Percentiles rank a stretch among this genome's conserved stretches.
Evolutionary conservation across 768 basidiomycete species (phyloP).

Genomic region (Lyophyllum shimeji): DNA sequence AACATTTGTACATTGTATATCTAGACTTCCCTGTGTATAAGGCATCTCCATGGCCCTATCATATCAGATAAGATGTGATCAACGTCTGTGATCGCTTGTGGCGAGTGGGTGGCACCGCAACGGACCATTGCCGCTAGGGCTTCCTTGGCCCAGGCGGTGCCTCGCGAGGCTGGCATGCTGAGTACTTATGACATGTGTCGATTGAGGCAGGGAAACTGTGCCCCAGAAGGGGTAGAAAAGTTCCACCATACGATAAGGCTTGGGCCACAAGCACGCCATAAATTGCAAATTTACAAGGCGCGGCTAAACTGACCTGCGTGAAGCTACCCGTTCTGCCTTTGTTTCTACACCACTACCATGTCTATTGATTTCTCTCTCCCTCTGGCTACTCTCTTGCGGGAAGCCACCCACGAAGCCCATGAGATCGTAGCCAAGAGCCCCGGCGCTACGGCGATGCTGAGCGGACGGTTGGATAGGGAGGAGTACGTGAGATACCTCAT

Average conservation of each 20-base stretch:
- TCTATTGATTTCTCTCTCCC: constrained; percentile 39
- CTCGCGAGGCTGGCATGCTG: neutral
- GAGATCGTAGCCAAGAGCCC: constrained; percentile 55
- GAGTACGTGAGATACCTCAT: constrained; percentile 74
- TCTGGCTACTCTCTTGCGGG: constrained; percentile 46
- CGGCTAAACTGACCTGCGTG: neutral
- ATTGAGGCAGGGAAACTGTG: neutral
- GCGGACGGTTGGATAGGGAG: constrained; percentile 56
- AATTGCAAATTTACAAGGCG: neutral
- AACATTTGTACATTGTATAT: neutral
- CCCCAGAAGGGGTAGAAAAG: neutral
- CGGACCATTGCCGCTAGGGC: neutral
- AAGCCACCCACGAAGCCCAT: constrained; percentile 53
- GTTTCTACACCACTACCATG: constrained; percentile 32
- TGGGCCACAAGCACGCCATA: constrained; percentile 9
- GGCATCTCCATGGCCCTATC: too few species aligned
- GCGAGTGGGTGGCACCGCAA: neutral
- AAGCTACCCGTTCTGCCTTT: neutral
- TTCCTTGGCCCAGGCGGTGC: neutral
- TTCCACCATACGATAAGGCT: neutral
- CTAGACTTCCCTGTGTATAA: neutral
- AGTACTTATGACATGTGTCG: neutral
- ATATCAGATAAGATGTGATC: constrained; percentile 18
- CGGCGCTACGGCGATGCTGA: constrained; percentile 56
- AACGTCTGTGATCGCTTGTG: neutral